phyloP scores from a whole-genome alignment of 1,284 basidiomycete species.

The Ustilago sp. region DNA sequence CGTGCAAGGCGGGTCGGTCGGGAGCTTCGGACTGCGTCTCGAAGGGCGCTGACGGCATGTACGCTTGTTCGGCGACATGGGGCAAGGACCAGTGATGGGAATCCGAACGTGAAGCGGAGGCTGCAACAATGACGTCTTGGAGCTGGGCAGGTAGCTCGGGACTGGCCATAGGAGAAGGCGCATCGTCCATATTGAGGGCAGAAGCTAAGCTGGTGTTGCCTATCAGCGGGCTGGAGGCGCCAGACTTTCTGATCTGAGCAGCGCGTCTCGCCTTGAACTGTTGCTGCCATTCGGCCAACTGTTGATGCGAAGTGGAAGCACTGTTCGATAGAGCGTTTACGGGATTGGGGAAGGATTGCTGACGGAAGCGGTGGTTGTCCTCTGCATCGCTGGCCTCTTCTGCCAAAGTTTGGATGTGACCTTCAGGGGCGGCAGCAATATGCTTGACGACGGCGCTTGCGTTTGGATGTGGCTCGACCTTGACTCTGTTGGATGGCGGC shows the following conservation, averaged over 20 bases:
- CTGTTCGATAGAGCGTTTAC: background rate
- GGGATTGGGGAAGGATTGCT: background rate
- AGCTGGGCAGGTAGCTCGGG: constrained; percentile 39
- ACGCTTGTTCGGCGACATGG: background rate
- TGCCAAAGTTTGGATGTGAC: constrained; percentile 28
- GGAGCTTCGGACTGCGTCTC: background rate
- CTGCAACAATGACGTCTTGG: constrained; percentile 30
- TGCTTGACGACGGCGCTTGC: constrained; percentile 35
- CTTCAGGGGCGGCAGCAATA: constrained; percentile 47
- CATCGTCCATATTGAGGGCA: constrained; percentile 28
- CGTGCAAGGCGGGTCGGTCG: background rate
- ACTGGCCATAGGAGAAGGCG: constrained; percentile 46
- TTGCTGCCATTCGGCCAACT: constrained; percentile 13
- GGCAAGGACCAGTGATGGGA: constrained; percentile 11
- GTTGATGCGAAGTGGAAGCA: background rate
- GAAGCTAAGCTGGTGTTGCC: background rate
- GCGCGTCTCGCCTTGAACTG: constrained; percentile 11
- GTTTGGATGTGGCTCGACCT: constrained; percentile 34
- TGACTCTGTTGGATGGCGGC: constrained; percentile 24
- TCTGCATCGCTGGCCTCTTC: constrained; percentile 22
- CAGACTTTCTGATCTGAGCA: background rate
- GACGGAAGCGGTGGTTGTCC: background rate
- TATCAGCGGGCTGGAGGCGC: background rate
- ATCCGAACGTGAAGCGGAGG: constrained; percentile 11
- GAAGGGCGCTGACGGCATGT: background rate